These are phyloP conservation scores for Pyrenophora graminea DNA, from an alignment of 2,329 filamentous ascomycete genomes.

Conservation along the genomic window DNA sequence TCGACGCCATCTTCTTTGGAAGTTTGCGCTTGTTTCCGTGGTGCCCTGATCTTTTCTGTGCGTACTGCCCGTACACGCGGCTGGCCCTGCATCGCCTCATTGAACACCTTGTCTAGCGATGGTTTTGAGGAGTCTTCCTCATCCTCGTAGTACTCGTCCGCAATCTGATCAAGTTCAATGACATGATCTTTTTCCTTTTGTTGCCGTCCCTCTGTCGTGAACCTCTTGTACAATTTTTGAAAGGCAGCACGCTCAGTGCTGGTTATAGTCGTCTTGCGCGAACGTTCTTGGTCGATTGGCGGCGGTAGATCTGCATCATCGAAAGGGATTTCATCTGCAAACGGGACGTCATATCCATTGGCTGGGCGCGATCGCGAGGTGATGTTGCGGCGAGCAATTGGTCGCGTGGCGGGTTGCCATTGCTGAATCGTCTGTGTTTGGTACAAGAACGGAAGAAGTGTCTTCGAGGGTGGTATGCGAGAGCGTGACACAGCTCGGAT, in stretches of 20 bases:
- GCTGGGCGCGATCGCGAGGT: conserved; percentile 26
- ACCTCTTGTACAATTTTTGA: conserved; percentile 39
- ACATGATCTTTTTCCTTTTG: conserved; percentile 18
- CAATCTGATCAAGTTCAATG: conserved; percentile 34
- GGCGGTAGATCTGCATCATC: conserved; percentile 16
- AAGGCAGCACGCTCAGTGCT: conserved; percentile 43
- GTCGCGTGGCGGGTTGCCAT: conserved; percentile 27
- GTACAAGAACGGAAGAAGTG: conserved; percentile 70
- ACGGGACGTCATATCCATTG: conserved; percentile 17
- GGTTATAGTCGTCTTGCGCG: conserved; percentile 42
- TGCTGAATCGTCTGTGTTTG: conserved; percentile 67
- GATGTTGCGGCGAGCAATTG: conserved; percentile 27
- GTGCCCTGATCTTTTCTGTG: not conserved
- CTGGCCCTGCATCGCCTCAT: conserved; percentile 29
- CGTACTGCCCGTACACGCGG: conserved; percentile 5
- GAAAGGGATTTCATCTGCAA: conserved; percentile 36
- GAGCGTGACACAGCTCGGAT: conserved; percentile 41
- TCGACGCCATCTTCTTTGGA: conserved; percentile 1
- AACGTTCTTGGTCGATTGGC: conserved; percentile 20
- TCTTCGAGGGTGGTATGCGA: conserved; percentile 38
- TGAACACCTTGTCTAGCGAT: conserved; percentile 39
- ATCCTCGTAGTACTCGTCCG: conserved; percentile 40
- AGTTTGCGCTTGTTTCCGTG: not conserved
- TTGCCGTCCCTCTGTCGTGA: conserved; percentile 25
- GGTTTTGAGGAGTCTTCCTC: conserved; percentile 26